Evolutionary conservation across 495 filamentous ascomycete species (phyloP), one percentile per base, ranked within the genome.

Genomic region (Hyphodiscus hymeniophilus): DNA sequence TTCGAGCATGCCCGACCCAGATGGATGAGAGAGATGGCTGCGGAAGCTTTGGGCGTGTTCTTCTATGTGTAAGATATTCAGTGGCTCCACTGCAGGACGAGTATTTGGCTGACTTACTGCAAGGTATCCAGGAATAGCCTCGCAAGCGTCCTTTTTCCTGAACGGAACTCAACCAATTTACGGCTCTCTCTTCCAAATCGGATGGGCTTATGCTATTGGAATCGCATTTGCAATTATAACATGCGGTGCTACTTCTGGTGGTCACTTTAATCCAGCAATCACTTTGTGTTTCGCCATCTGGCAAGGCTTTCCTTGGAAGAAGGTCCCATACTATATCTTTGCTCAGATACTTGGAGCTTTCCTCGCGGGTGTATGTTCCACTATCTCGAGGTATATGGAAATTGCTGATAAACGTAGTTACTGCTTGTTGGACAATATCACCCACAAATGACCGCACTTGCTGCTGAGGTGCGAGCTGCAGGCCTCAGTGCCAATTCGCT

Each of bases 151-250:
- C 31, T 74, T 75, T 56, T 64, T 66, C 23, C 32, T 74, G n/a
- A 67, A 72, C 50, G 55, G 51, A 10, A 60, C 66, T 0, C 24
- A 48, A 3, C 55, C 55, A 35, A 61, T 57, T 7, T 74, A 69
- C 45, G 63, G 71, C 32, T 65, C 58, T 39, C 49, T 76, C 40
- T 68, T 74, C 52, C 64, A 70, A 43, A 71, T 75, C 42, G 73
- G 73, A 21, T 69, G 59, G 51, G 68, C 71, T 3, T 75, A 68
- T 51, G 71, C 70, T 21, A 51, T 76, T 34, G 73, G 73, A 8
- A 77, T 77, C 48, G 66, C 71, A 11, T 75, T 77, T 50, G 73
- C 73, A 26, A 74, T 77, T 58, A 72, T 75, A 40, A 67, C 66
- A 32, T 74, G 70, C 44, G 73, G 65, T 39, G 56, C 72, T 7